Evolutionary conservation across 306 rosid species (phyloP), one percentile per base, ranked within the genome.

Genomic region (Styphnolobium japonicum): DNA sequence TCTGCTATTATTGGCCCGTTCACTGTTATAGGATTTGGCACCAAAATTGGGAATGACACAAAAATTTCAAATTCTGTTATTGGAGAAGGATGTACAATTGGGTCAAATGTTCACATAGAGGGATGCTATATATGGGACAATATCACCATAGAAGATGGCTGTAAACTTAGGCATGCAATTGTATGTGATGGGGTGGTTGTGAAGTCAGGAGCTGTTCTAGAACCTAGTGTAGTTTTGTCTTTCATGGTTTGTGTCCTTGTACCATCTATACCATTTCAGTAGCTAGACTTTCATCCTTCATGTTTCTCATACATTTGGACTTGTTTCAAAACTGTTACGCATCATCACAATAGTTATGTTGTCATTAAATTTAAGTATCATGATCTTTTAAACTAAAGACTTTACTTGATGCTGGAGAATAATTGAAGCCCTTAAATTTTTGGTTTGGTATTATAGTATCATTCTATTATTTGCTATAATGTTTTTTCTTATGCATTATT

Each of bases 81-180:
- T 82, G 99, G 98, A 57, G 82, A 85, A 86, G 93, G 92, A 73
- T 96, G 99, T 83, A 86, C 64, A 60, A 89, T 96, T 73, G 99
- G 99, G 33, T 84, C 99, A 79, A 87, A 91, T 71, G 94, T 93
- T 80, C 75, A 72, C 45, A 91, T 96, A 84, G 93, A 90, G 83
- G 98, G 97, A 65, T 93, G 97, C 79, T 93, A 91, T 80, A 73
- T 96, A 81, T 96, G 98, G 98, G 83, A 90, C 83, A 90, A 87
- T 79, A 92, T 93, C 78, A 85, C 73, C 73, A 87, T 96, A 80
- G 97, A 93, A 90, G 97, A 96, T 92, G 96, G 91, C 62, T 96
- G 99, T 76, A 84, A 88, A 72, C 90, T 96, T 74, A 87, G 82
- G 76, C 91, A 93, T 89, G 93, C 94, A 73, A 89, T 96, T 60